Percentiles rank a stretch among this genome's conserved stretches.
phyloP scores from a whole-genome alignment of 306 rosid genomes.

The Arachis hypogaea region DNA sequence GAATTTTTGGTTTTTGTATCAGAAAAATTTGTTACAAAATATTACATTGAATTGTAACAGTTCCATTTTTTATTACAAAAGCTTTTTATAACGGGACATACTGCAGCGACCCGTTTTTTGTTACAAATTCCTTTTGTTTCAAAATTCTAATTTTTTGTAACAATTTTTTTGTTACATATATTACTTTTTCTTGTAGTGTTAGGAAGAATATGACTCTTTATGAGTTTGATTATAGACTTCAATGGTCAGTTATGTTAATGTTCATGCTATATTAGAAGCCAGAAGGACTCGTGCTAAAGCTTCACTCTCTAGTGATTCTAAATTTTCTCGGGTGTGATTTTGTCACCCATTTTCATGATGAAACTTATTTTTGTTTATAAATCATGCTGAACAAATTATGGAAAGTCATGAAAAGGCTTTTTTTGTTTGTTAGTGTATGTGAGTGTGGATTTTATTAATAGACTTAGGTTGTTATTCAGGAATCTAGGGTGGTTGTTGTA shows the following conservation, averaged over 20 bases:
- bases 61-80: too few species aligned
- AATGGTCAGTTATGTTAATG: slow-evolving; percentile 90
- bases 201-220: background rate
- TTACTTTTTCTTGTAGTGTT: too few species aligned
- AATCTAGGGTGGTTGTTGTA: slow-evolving; percentile 93
- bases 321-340: slow-evolving; percentile 52
- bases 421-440: background rate
- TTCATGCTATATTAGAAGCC: slow-evolving; percentile 82
- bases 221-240: slow-evolving; percentile 65
- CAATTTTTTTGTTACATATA: too few species aligned
- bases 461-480: slow-evolving; percentile 53
- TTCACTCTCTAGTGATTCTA: slow-evolving; percentile 58
- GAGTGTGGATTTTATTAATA: slow-evolving; percentile 15
- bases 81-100: too few species aligned
- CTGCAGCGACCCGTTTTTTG: too few species aligned
- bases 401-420: too few species aligned
- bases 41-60: too few species aligned
- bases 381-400: too few species aligned
- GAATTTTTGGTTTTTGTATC: too few species aligned
- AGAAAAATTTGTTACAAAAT: too few species aligned
- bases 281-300: slow-evolving; percentile 85
- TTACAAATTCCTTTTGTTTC: too few species aligned
- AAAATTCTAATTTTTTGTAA: too few species aligned
- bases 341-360: slow-evolving; percentile 4
- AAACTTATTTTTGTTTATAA: background rate